Evolutionary conservation across 2,329 filamentous ascomycete species (phyloP).

Genomic region (Claviceps africana): DNA sequence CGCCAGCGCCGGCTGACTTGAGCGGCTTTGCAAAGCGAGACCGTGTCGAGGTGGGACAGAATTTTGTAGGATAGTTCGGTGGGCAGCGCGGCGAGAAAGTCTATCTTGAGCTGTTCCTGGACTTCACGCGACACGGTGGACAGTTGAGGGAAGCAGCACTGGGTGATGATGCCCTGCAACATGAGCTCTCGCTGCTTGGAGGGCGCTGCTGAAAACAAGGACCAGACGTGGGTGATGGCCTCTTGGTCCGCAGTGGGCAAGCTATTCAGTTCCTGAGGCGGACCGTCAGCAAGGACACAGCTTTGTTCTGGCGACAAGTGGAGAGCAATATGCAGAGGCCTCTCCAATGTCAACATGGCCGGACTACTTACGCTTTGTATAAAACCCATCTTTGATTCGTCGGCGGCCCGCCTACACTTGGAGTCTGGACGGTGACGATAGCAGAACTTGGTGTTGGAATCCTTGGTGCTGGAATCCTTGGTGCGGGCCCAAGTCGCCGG

Average conservation of each 20-base stretch:
- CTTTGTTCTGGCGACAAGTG: neutral
- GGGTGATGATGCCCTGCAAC: constrained; percentile 88
- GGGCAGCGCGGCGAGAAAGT: constrained; percentile 81
- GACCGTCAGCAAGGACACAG: constrained; percentile 1
- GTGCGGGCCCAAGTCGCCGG: constrained; percentile 4
- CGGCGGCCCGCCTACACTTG: constrained; percentile 82
- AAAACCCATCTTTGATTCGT: constrained; percentile 92
- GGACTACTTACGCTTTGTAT: constrained; percentile 66
- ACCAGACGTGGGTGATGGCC: constrained; percentile 95
- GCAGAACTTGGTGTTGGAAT: constrained; percentile 79
- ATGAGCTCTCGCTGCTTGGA: constrained; percentile 90
- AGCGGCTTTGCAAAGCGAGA: constrained; percentile 86
- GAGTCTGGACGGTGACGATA: constrained; percentile 90
- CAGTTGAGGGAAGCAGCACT: constrained; percentile 95
- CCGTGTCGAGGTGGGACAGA: constrained; percentile 81
- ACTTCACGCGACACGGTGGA: constrained; percentile 85
- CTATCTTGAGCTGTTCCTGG: constrained; percentile 90
- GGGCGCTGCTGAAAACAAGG: constrained; percentile 88
- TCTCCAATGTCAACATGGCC: too few relatives aligned
- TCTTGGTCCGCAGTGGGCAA: constrained; percentile 79
- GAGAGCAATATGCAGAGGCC: neutral
- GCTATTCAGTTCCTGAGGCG: constrained; percentile 57
- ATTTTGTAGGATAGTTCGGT: constrained; percentile 89
- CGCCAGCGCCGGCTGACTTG: constrained; percentile 87
- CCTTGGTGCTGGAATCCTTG: too few relatives aligned